A percentile compares a stretch with the other conserved stretches of the same genome.
These are phyloP conservation scores for Veloboletus limbatus DNA, from an alignment of 1,284 basidiomycete genomes.

Conservation along the genomic window DNA sequence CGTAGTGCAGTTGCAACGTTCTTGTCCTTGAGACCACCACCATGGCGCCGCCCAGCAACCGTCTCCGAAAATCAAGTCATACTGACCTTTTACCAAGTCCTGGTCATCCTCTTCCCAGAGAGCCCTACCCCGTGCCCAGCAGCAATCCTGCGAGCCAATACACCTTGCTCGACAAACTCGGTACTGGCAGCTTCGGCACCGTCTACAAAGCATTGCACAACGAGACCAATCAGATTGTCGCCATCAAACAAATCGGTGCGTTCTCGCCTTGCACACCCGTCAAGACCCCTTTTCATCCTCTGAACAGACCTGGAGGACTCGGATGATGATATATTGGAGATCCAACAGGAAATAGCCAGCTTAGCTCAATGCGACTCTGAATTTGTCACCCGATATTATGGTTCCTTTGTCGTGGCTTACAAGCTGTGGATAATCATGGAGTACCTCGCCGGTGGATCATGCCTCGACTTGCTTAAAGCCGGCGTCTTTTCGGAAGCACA, in stretches of 20 bases:
- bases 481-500: slow-evolving; percentile 89
- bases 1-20: no score
- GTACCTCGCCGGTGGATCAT: slow-evolving; percentile 97
- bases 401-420: slow-evolving; percentile 94
- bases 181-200: slow-evolving; percentile 95
- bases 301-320: slow-evolving; percentile 77
- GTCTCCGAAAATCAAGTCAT: slow-evolving; percentile 43
- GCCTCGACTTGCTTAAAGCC: slow-evolving; percentile 91
- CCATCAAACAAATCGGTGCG: slow-evolving; percentile 96
- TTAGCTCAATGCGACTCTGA: slow-evolving; percentile 95
- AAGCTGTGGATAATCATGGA: slow-evolving; percentile 99
- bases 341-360: slow-evolving; percentile 96
- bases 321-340: slow-evolving; percentile 94
- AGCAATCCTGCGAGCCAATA: slow-evolving; percentile 87
- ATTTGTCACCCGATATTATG: slow-evolving; percentile 95
- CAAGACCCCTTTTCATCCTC: slow-evolving; percentile 2
- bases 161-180: slow-evolving; percentile 91
- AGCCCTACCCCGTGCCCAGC: slow-evolving; percentile 66
- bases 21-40: no score
- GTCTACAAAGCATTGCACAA: slow-evolving; percentile 98
- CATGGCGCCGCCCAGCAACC: slow-evolving; percentile 46
- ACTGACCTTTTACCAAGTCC: slow-evolving; percentile 47
- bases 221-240: slow-evolving; percentile 90
- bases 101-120: slow-evolving; percentile 40
- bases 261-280: slow-evolving; percentile 8